Evolutionary conservation across 129 eudicot species (phyloP), one percentile per base, ranked within the genome.

Genomic region (Lonicera japonica): DNA sequence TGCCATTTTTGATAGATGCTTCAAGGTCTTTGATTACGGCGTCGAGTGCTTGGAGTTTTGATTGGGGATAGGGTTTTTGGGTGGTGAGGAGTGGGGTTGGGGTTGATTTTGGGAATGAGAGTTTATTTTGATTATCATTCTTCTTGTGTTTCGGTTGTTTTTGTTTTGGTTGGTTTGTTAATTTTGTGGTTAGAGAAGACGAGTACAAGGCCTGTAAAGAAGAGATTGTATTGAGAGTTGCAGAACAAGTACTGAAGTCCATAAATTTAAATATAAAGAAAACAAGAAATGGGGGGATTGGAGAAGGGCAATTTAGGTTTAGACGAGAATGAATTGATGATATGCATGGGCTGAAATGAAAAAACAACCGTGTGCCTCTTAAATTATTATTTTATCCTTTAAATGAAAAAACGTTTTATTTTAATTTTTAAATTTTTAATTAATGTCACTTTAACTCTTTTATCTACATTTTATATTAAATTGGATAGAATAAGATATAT

Each of bases 31-130:
- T 58, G 14, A 90, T 74, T 24, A 83, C 75, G 38, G 70, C 54
- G 55, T 65, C 77, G 63, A 90, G 97, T 54, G 97, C 91, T 56
- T 86, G 62, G 60, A 86, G 67, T 57, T 81, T 83, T 3, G 89
- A 64, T 15, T 62, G 75, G 25, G 83, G 40, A 11, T 45, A 47
- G 25, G 56, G 77, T 29, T 50, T 78, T 5, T 59, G 88, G 21
- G 59, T 25, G 45, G 66, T 56, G 25, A 81, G 47, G 23, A 80
- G 80, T 22, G 86, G 85, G 23, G 86, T 65, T 63, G 87, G 85
- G 13, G 62, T 56, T 72, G 85, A 56, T 65, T 69, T 82, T 29
- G 72, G 77, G 17, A 60, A 59, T 2, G 71, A 60, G 13, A 43
- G 13, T 43, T 43, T 4, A 43, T 43, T 43, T 43, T 43, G 8